These are phyloP conservation scores for Rhodotorula babjevae DNA, from an alignment of 768 basidiomycete species.

Conservation along the genomic window DNA sequence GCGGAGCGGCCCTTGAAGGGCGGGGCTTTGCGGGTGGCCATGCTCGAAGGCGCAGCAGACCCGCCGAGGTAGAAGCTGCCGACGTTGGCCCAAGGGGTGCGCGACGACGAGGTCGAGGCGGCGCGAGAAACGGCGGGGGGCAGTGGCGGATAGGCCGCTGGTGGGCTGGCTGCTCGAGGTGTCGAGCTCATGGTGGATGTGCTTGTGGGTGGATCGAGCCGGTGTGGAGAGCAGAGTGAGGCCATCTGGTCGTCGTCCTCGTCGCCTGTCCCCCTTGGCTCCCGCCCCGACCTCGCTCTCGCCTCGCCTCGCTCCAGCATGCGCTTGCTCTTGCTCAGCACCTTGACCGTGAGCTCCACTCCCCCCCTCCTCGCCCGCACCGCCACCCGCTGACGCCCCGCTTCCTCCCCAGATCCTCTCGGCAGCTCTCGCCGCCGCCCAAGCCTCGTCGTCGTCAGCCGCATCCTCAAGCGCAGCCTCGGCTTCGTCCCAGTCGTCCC, in stretches of 20 bases:
- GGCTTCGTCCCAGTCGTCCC: not conserved
- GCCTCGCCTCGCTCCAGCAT: not conserved
- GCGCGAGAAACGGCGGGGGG: too few relatives aligned
- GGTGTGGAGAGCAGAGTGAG: too few relatives aligned
- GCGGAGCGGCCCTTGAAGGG: slow-evolving; percentile 10
- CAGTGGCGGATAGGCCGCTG: slow-evolving; percentile 5
- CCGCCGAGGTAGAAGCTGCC: slow-evolving; percentile 15
- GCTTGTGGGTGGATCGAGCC: too few relatives aligned
- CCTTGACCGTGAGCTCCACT: not conserved
- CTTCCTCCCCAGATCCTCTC: too few relatives aligned
- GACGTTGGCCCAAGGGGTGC: not conserved
- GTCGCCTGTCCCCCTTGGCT: too few relatives aligned
- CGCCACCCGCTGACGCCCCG: not conserved
- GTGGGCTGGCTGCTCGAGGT: not conserved
- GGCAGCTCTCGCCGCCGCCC: not conserved
- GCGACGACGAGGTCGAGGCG: not conserved
- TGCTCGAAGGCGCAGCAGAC: slow-evolving; percentile 2
- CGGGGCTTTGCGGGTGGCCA: slow-evolving; percentile 4
- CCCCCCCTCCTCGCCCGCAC: not conserved
- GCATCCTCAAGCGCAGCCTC: not conserved
- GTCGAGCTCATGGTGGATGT: too few relatives aligned
- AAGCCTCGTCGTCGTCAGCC: not conserved
- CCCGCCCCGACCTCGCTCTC: not conserved
- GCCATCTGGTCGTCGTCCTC: too few relatives aligned
- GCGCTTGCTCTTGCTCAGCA: not conserved